These are phyloP conservation scores for Trichothecium roseum DNA, from an alignment of 2,329 filamentous ascomycete species.

Conservation along the genomic window DNA sequence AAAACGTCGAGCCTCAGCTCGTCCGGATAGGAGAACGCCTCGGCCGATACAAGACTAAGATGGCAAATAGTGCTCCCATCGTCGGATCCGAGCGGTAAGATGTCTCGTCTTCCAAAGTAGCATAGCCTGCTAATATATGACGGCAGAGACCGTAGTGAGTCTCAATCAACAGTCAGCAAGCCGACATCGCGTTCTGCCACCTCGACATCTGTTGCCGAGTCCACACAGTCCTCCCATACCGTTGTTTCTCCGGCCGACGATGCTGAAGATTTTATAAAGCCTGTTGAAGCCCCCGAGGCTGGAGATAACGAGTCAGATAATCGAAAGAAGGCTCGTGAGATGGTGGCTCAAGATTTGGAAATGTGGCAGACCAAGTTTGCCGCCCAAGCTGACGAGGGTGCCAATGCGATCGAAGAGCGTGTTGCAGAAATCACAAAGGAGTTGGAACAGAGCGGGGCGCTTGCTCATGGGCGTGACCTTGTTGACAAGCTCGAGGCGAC, in stretches of 20 bases:
- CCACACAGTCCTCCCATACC: constrained; percentile 17
- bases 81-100: constrained; percentile 13
- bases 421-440: constrained; percentile 45
- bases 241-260: constrained; percentile 6
- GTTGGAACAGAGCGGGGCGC: constrained; percentile 53
- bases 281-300: constrained; percentile 32
- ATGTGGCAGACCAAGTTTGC: constrained; percentile 85
- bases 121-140: not conserved
- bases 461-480: constrained; percentile 54
- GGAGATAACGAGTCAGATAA: constrained; percentile 40
- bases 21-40: constrained; percentile 85
- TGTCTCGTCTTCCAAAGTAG: no score
- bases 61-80: no score
- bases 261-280: constrained; percentile 5
- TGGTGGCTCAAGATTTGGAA: constrained; percentile 67
- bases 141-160: constrained; percentile 1
- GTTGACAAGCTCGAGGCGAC: constrained; percentile 59
- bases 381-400: constrained; percentile 73
- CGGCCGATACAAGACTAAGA: constrained; percentile 53
- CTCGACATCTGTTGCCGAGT: constrained; percentile 5
- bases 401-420: constrained; percentile 59
- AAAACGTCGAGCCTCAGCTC: constrained; percentile 93
- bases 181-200: constrained; percentile 17
- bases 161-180: constrained; percentile 23
- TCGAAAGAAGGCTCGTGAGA: constrained; percentile 49